Conservation (phyloP, 306 rosid species). For the Pyrus bretschneideri region DNA sequence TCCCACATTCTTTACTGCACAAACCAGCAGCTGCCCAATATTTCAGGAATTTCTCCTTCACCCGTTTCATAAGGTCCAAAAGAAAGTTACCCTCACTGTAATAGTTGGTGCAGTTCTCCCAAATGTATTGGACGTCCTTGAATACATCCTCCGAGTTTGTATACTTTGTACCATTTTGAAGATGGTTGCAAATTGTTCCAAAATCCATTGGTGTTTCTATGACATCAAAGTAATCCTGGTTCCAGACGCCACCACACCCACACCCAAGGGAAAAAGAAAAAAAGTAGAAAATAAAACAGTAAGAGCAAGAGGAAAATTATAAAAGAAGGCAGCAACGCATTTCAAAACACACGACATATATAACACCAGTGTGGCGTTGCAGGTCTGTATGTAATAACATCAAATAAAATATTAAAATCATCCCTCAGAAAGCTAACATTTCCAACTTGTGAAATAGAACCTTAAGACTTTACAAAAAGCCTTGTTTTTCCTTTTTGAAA, state of each 20-base stretch:
- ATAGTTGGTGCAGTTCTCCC: constrained; percentile 60
- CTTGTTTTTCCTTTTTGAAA: neutral
- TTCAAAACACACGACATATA: neutral
- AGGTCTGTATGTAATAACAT: neutral
- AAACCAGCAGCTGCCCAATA: constrained; percentile 61
- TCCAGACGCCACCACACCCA: constrained; percentile 9
- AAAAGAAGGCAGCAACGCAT: neutral
- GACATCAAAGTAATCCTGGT: constrained; percentile 71
- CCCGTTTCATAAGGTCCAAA: constrained; percentile 66
- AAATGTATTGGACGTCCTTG: constrained; percentile 56
- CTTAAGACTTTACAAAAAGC: neutral
- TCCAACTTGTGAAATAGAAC: neutral
- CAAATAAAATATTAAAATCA: neutral
- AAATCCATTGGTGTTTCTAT: constrained; percentile 66
- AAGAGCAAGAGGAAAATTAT: neutral
- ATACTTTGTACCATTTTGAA: constrained; percentile 51
- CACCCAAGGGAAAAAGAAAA: neutral
- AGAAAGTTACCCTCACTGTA: constrained; percentile 63
- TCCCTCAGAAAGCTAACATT: neutral
- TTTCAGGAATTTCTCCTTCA: constrained; percentile 61
- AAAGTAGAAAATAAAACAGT: neutral
- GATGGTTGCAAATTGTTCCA: constrained; percentile 60
- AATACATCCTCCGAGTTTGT: constrained; percentile 49
- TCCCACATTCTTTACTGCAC: constrained; percentile 36
- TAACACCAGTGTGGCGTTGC: neutral